Conservation (phyloP, 306 rosid species). For the Castanospermum australe region DNA sequence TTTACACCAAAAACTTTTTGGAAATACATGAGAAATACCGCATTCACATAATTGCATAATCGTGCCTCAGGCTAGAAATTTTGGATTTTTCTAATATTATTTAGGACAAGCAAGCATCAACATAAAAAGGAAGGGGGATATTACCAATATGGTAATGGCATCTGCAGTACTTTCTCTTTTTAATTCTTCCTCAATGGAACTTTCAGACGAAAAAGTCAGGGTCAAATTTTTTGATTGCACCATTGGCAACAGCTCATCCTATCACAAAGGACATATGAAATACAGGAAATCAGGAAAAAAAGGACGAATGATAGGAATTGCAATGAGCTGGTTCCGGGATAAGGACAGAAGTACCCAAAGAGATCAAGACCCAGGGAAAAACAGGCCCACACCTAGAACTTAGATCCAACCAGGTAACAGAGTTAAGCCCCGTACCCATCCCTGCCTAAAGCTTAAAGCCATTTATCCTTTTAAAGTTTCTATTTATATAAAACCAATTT, state of each 20-base stretch:
- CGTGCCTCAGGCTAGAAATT: not conserved
- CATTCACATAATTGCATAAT: constrained; percentile 22
- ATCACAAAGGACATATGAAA: constrained; percentile 25
- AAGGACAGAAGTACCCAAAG: too few species aligned
- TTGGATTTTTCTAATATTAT: not conserved
- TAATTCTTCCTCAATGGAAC: constrained; percentile 95
- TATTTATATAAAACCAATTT: too few species aligned
- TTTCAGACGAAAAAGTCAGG: constrained; percentile 93
- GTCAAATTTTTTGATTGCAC: constrained; percentile 82
- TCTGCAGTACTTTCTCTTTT: constrained; percentile 97
- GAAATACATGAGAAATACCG: constrained; percentile 10
- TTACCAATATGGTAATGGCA: constrained; percentile 87
- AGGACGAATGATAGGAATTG: constrained; percentile 4
- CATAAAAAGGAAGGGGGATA: constrained; percentile 22
- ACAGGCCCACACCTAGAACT: too few species aligned
- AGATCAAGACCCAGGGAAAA: too few species aligned
- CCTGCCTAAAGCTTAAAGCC: too few species aligned
- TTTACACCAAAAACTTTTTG: not conserved
- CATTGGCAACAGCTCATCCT: constrained; percentile 84
- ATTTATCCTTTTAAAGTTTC: too few species aligned
- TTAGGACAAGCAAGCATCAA: constrained; percentile 9
- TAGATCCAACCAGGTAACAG: too few species aligned
- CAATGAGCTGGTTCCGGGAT: constrained; percentile 6
- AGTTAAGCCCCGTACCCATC: too few species aligned
- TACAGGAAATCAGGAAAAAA: constrained; percentile 19